These are phyloP conservation scores for Pythium coloratum DNA, from an alignment of 352 stramenopile species.

Conservation along the genomic window DNA sequence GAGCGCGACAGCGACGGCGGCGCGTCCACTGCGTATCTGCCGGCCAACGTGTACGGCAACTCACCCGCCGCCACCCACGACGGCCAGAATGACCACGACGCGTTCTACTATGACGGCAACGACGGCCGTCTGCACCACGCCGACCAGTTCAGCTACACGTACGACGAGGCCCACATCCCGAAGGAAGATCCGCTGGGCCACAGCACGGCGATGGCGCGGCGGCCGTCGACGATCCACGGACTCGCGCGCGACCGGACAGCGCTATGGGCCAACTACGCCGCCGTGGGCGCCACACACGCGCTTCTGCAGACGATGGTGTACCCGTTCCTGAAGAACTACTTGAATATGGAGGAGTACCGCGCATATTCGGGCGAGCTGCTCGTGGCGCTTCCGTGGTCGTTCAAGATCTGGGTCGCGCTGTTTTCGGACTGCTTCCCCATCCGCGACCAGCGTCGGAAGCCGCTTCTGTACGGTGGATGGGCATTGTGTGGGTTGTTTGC, in stretches of 20 bases:
- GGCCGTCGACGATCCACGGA: slow-evolving; percentile 24
- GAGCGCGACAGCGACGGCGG: slow-evolving; percentile 24
- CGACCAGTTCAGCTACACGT: not conserved
- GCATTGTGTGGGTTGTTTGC: slow-evolving; percentile 43
- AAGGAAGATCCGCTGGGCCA: slow-evolving; percentile 21
- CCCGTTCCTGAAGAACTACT: slow-evolving; percentile 69
- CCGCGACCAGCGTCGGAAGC: slow-evolving; percentile 39
- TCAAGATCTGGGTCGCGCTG: slow-evolving; percentile 56
- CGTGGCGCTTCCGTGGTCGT: slow-evolving; percentile 56
- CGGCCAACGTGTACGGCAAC: slow-evolving; percentile 21
- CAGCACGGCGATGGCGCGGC: not conserved
- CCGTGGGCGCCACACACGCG: slow-evolving; percentile 50
- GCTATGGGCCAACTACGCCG: slow-evolving; percentile 56
- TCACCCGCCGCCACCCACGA: slow-evolving; percentile 14
- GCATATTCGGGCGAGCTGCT: slow-evolving; percentile 51
- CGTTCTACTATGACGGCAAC: slow-evolving; percentile 24
- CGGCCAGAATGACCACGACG: slow-evolving; percentile 9
- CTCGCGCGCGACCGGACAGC: slow-evolving; percentile 42
- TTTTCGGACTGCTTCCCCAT: slow-evolving; percentile 54
- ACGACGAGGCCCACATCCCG: slow-evolving; percentile 17
- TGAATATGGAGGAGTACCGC: slow-evolving; percentile 73
- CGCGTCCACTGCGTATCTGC: slow-evolving; percentile 31
- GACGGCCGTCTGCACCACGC: not conserved
- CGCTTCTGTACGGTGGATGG: slow-evolving; percentile 61
- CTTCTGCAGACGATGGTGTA: slow-evolving; percentile 60